Base-by-base conservation (phyloP, 1,284 basidiomycete genomes). In the Apiotrichum siamense region DNA sequence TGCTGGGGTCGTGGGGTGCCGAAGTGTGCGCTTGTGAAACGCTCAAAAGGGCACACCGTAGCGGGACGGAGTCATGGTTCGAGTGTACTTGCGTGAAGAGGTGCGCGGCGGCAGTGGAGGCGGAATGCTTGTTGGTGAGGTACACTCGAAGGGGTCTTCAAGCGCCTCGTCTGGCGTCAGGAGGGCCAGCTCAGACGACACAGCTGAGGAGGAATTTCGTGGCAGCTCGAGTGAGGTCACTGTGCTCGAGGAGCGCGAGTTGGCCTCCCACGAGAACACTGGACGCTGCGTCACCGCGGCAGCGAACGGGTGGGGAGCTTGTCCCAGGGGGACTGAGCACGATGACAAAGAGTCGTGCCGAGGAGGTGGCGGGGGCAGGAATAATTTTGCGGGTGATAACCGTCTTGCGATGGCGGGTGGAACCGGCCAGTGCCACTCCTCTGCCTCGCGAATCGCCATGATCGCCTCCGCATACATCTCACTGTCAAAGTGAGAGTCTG, bases 81-180 rank as follows among this genome's bases (percentile, higher is more conserved):
- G n/a, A n/a, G n/a, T n/a, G n/a, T n/a, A n/a, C n/a, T 39, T 25
- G 25, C 37, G 21, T 2, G 13, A 15, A 11, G 12, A 15, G 32
- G n/a, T 24, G 21, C 11, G 39, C 15, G 17, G n/a, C n/a, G 24
- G 25, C 25, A 9, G 25, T 5, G 3, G 26, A 2, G 39, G 25
- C 15, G 17, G 17, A 4, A 10, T 10, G 7, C 21, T 21, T 44
- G 44, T 18, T 26, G 20, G 15, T 7, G 10, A 7, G 29, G 31
- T 9, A 35, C 15, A 33, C 9, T 46, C 50, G 84, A 87, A 66
- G 51, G 81, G 75, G 35, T 52, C 29, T 6, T 47, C 40, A n/a
- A 6, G 35, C 7, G 18, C 29, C 9, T 49, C 52, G n/a, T 54
- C 52, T 15, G 52, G 52, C 20, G 52, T 54, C 20, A 42, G 20